Evolutionary conservation across 495 filamentous ascomycete genomes (phyloP).

Genomic region (Aspergillus funiculosus): DNA sequence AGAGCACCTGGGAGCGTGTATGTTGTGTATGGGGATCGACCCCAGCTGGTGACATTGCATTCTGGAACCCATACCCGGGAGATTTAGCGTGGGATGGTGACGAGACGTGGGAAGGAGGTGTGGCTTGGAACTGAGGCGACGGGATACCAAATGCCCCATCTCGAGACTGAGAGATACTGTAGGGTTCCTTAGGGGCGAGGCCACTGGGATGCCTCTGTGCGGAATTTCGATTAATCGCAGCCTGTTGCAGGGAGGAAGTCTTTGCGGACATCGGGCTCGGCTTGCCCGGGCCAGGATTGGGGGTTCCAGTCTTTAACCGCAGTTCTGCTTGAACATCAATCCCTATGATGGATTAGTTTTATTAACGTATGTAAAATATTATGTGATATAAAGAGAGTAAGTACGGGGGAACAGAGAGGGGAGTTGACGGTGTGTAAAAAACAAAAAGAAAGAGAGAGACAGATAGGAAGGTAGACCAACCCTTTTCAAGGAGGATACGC

Average conservation of each 20-base stretch:
- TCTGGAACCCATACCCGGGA: conserved; percentile 63
- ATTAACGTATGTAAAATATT: background rate
- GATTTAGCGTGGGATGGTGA: conserved; percentile 70
- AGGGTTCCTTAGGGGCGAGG: conserved; percentile 67
- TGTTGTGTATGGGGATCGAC: conserved; percentile 52
- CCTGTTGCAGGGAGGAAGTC: conserved; percentile 63
- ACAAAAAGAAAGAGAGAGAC: background rate
- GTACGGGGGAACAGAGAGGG: background rate
- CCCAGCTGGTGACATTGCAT: conserved; percentile 61
- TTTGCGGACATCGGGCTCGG: conserved; percentile 44
- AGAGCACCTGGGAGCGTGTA: conserved; percentile 46
- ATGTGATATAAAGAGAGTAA: too few relatives aligned
- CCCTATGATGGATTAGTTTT: conserved; percentile 45
- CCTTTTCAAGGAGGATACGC: conserved; percentile 92
- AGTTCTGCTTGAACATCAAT: conserved; percentile 98
- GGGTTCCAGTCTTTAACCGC: conserved; percentile 71
- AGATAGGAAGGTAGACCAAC: conserved; percentile 36
- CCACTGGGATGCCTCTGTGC: conserved; percentile 63
- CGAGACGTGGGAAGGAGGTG: conserved; percentile 73
- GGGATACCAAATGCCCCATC: conserved; percentile 44
- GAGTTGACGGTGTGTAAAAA: background rate
- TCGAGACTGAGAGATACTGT: conserved; percentile 48
- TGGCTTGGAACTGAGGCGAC: conserved; percentile 65
- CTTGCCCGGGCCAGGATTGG: conserved; percentile 58
- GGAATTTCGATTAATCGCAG: conserved; percentile 64